Conservation (phyloP, 2,329 filamentous ascomycete genomes). For the Geosmithia flava region DNA sequence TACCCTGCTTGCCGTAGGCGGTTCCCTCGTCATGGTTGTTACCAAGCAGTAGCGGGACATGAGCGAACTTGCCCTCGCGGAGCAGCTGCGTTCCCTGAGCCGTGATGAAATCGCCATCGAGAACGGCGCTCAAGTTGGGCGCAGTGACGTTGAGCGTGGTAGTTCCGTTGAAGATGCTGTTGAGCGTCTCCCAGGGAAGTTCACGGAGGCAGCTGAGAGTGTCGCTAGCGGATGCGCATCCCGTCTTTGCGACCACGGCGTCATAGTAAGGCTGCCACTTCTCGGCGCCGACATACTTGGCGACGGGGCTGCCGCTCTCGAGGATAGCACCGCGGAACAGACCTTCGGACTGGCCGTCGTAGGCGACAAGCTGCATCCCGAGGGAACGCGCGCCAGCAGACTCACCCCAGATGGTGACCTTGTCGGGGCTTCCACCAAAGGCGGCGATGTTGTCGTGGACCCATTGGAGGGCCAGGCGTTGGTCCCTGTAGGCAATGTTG, state of each 20-base stretch:
- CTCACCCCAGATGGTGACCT: constrained; percentile 36
- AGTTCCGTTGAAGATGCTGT: constrained; percentile 10
- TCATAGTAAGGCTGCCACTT: background rate
- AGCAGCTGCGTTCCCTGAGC: constrained; percentile 34
- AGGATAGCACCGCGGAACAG: constrained; percentile 42
- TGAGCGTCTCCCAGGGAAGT: constrained; percentile 12
- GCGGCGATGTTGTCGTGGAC: constrained; percentile 36
- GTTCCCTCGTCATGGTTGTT: constrained; percentile 51
- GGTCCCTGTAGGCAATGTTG: constrained; percentile 34
- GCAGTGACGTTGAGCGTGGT: constrained; percentile 1
- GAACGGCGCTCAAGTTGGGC: constrained; percentile 8
- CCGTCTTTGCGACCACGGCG: constrained; percentile 8
- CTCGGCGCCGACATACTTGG: background rate
- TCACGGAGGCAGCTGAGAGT: constrained; percentile 12
- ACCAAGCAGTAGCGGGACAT: constrained; percentile 48
- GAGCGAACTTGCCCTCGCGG: constrained; percentile 42
- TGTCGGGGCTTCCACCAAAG: constrained; percentile 15
- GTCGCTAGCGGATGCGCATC: constrained; percentile 7
- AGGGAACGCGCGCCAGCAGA: constrained; percentile 19
- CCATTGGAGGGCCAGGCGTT: constrained; percentile 35
- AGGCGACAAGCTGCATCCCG: constrained; percentile 37
- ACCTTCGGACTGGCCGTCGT: constrained; percentile 40
- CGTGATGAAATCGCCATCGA: constrained; percentile 23
- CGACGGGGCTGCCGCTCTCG: constrained; percentile 29
- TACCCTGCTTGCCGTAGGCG: constrained; percentile 33